Conservation (phyloP, 1,139 yeast species). For the Diutina sp. region DNA sequence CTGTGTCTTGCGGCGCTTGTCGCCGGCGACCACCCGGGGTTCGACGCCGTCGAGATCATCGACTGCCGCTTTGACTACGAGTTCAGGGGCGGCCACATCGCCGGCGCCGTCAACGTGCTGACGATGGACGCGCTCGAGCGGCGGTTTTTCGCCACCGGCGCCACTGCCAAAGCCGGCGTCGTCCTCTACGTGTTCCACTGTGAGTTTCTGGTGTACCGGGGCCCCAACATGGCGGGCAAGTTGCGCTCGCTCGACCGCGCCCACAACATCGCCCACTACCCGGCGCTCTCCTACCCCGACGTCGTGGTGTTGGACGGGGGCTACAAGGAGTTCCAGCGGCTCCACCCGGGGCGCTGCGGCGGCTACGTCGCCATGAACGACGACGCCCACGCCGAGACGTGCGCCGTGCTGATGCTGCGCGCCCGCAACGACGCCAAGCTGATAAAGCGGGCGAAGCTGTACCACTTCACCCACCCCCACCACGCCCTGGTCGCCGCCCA, state of each 20-base stretch:
- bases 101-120: constrained; percentile 67
- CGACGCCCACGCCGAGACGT: constrained; percentile 44
- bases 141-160: constrained; percentile 15
- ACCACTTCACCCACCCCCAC: constrained; percentile 12
- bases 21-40: constrained; percentile 14
- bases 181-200: constrained; percentile 72
- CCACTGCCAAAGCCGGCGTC: constrained; percentile 2
- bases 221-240: constrained; percentile 86
- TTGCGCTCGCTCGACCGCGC: constrained; percentile 74
- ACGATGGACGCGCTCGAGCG: constrained; percentile 57
- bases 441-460: constrained; percentile 23
- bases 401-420: constrained; percentile 62
- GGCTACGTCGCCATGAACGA: constrained; percentile 85
- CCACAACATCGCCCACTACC: constrained; percentile 62
- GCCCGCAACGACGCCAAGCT: constrained; percentile 50
- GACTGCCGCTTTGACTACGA: constrained; percentile 94
- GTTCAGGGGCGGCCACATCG: constrained; percentile 84
- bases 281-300: constrained; percentile 75
- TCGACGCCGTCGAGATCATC: constrained; percentile 49
- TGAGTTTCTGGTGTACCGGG: constrained; percentile 85
- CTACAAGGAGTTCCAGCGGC: constrained; percentile 53
- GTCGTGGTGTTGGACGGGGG: constrained; percentile 86
- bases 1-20: constrained; percentile 33
- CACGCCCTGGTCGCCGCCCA: neutral
- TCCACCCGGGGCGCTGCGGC: constrained; percentile 53